Percentiles rank a stretch among this genome's conserved stretches.
phyloP scores from a whole-genome alignment of 1,284 basidiomycete genomes.

The Boletus semigastroideus region DNA sequence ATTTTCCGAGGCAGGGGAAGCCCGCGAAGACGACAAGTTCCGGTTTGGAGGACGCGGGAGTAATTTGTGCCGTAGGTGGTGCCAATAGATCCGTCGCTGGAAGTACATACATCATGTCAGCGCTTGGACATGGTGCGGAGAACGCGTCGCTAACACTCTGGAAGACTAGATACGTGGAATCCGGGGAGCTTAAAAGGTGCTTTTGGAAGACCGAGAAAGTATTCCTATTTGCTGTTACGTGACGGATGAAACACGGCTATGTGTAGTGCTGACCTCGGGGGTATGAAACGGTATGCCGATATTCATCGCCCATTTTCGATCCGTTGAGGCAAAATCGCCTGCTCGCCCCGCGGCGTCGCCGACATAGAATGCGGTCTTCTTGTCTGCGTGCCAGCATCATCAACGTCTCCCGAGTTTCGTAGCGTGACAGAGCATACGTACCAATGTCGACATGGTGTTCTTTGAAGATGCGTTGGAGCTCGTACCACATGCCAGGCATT shows the following conservation, averaged over 20 bases:
- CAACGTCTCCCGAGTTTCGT: not conserved
- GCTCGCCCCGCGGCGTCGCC: constrained; percentile 88
- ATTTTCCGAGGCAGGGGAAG: constrained; percentile 86
- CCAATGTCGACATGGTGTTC: constrained; percentile 66
- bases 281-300: constrained; percentile 72
- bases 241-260: not conserved
- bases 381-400: constrained; percentile 48
- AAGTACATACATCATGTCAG: too few relatives aligned
- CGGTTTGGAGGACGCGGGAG: constrained; percentile 6
- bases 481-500: constrained; percentile 84
- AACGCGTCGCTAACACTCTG: constrained; percentile 36
- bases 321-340: constrained; percentile 75
- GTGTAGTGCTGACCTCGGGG: constrained; percentile 46
- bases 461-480: constrained; percentile 61
- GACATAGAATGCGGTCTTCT: constrained; percentile 69
- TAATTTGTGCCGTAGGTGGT: constrained; percentile 38
- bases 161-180: constrained; percentile 56
- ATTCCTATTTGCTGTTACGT: constrained; percentile 53
- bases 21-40: constrained; percentile 88
- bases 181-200: constrained; percentile 51
- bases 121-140: not conserved
- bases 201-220: constrained; percentile 64
- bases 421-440: constrained; percentile 30
- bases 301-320: constrained; percentile 85
- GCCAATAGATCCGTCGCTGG: constrained; percentile 65